These are phyloP conservation scores for Pachysandra terminalis DNA, from an alignment of 164 flowering plant species.

Conservation along the genomic window DNA sequence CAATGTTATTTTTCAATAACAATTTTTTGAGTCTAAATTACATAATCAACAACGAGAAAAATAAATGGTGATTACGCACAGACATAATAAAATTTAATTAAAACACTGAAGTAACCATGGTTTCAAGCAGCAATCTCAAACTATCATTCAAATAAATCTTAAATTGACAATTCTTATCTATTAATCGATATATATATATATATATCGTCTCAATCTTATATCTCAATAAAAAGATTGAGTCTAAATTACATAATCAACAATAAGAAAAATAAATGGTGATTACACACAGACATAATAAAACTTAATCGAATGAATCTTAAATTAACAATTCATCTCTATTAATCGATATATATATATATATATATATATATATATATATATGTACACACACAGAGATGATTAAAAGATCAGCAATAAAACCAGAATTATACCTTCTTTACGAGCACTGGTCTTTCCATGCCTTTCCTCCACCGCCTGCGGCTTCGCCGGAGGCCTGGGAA, in stretches of 20 bases:
- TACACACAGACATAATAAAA: no score
- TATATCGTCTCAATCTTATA: no score
- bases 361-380: no score
- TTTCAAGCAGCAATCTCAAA: neutral
- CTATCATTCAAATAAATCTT: neutral
- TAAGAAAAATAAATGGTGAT: neutral
- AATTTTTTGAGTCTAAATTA: neutral
- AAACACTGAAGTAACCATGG: neutral
- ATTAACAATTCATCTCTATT: neutral
- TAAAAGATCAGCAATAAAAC: no score
- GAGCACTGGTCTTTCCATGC: slow-evolving; percentile 15
- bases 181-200: neutral
- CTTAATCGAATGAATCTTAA: neutral
- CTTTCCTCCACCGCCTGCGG: slow-evolving; percentile 18
- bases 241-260: neutral
- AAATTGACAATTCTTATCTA: neutral
- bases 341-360: no score
- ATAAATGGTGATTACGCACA: neutral
- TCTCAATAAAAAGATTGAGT: no score
- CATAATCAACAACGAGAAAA: neutral
- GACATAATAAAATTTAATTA: no score
- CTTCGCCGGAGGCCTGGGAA: slow-evolving; percentile 29
- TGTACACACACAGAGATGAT: no score
- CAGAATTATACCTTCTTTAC: slow-evolving; percentile 29
- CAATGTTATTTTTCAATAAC: no score